Evolutionary conservation across 2,329 filamentous ascomycete genomes (phyloP).

Genomic region (Aureobasidium melanogenum): DNA sequence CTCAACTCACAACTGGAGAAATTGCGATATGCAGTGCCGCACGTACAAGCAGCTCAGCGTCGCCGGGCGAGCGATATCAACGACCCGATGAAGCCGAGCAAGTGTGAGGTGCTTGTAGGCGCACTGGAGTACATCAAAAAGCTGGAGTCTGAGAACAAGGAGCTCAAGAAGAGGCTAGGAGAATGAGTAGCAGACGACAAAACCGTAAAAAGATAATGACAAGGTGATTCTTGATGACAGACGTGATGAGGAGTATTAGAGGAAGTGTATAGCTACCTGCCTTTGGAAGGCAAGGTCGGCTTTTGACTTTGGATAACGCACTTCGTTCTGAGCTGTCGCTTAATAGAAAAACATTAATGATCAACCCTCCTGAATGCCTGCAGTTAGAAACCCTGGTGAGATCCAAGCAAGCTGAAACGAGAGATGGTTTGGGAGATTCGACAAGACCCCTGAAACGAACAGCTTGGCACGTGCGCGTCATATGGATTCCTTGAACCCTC

Average conservation of each 20-base stretch:
- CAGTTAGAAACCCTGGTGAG: not conserved
- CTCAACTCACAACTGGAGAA: constrained; percentile 28
- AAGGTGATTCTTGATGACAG: not conserved
- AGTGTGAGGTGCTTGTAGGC: constrained; percentile 27
- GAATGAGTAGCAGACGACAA: not conserved
- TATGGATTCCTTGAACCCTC: not conserved
- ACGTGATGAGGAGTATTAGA: not conserved
- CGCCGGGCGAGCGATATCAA: constrained; percentile 15
- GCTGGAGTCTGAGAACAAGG: constrained; percentile 21
- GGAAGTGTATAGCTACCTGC: not conserved
- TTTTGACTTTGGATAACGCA: not conserved
- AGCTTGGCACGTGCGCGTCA: constrained; percentile 6
- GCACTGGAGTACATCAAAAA: constrained; percentile 26
- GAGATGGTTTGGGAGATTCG: not conserved
- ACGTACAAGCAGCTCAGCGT: constrained; percentile 19
- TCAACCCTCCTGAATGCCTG: not conserved
- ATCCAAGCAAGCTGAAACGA: not conserved
- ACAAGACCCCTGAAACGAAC: not conserved
- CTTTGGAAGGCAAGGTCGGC: not conserved
- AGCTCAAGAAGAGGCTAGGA: constrained; percentile 20
- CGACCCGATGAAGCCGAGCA: constrained; percentile 24
- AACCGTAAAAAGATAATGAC: not conserved
- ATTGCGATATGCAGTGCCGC: constrained; percentile 24
- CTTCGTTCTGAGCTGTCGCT: not conserved
- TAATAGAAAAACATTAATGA: not conserved